Base-by-base conservation (phyloP, 192 early-diverging fungal species). In the Chytriomyces confervae region DNA sequence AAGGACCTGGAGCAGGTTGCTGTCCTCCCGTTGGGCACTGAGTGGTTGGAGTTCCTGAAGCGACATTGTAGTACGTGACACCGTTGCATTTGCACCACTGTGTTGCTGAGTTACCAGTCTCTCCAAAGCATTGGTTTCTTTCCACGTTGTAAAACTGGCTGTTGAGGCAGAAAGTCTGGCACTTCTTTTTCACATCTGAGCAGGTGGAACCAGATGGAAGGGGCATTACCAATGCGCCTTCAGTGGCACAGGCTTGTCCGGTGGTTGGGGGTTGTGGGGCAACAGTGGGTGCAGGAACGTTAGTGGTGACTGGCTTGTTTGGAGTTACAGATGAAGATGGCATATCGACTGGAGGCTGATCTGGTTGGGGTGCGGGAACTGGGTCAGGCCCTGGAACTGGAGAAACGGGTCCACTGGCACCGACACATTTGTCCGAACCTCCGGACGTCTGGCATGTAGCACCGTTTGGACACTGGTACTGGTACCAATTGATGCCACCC, bases 31-130 rank as follows among this genome's bases (percentile, higher is more conserved):
- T 47, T 11, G 66, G 66, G 47, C 66, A 68, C 29, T 27, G 43
- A 3, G 29, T 68, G 43, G 66, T 68, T 47, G 66, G 43, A n/a
- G 29, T 48, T 47, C 66, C 66, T 5, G 27, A 68, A 10, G 47
- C 66, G 13, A 29, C 66, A 18, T 29, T 46, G 47, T 68, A 68
- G 44, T 48, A 68, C 18, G 66, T 68, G 16, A 68, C 66, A 3
- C 66, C 66, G 24, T 68, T 48, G 47, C 66, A 68, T 13, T 13
- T 11, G 24, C 66, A 68, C 66, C 66, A 68, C 5, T 68, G 66
- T 47, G 24, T 47, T 1, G 66, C 66, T 18, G 9, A n/a, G 9
- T 16, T 46, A 2, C 16, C 43, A 8, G 29, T 46, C 66, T 68
- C 66, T 16, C 27, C 45, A 29, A 47, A 68, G 24, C 66, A 68